Conservation (phyloP, 768 basidiomycete species). For the Ephemerocybe angulata region DNA sequence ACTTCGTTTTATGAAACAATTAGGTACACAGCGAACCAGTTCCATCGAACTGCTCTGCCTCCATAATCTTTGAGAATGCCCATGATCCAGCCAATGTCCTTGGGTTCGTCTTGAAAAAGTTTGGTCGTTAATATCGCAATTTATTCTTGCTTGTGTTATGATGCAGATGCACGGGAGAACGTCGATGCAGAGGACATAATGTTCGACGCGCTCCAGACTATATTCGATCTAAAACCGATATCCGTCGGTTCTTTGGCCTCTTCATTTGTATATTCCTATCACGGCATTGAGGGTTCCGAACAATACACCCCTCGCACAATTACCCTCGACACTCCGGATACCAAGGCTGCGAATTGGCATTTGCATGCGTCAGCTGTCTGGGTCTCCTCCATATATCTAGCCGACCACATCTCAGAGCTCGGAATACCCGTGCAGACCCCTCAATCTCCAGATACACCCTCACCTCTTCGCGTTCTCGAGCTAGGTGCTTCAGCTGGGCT, state of each 20-base stretch:
- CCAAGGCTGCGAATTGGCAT: conserved; percentile 65
- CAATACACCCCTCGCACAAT: conserved; percentile 28
- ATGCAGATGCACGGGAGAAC: neutral
- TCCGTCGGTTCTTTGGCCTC: conserved; percentile 55
- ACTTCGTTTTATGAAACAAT: conserved; percentile 11
- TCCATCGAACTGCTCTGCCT: neutral
- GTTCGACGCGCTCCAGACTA: conserved; percentile 54
- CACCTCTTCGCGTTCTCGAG: conserved; percentile 48
- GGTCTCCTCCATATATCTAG: conserved; percentile 63
- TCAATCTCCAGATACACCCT: conserved; percentile 7
- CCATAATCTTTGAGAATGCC: neutral
- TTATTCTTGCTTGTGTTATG: neutral
- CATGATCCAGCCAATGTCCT: neutral
- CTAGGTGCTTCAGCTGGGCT: conserved; percentile 74
- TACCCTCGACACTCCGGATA: conserved; percentile 58
- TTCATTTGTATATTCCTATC: conserved; percentile 41
- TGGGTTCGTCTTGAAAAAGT: neutral
- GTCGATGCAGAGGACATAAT: conserved; percentile 63
- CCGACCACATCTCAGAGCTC: conserved; percentile 55
- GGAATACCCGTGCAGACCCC: conserved; percentile 18
- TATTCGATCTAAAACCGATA: conserved; percentile 63
- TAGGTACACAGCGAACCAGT: neutral
- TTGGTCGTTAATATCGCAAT: no score
- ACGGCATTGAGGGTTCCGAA: conserved; percentile 14
- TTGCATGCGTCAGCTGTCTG: conserved; percentile 78